Percentiles rank a stretch among this genome's conserved stretches.
phyloP scores from a whole-genome alignment of 495 filamentous ascomycete genomes.

The Neurospora terricola region DNA sequence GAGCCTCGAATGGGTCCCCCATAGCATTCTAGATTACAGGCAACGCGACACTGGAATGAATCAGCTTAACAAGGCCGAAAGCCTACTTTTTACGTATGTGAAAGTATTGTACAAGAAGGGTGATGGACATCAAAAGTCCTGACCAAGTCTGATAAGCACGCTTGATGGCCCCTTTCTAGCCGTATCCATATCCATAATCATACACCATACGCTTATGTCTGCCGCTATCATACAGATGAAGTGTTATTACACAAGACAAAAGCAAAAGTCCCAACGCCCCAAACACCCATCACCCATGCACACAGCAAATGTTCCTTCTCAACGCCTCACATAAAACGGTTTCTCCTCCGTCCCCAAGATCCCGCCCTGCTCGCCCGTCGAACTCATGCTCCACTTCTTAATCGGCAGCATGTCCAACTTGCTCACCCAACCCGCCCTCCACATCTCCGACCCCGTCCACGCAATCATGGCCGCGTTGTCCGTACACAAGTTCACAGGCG shows the following conservation, averaged over 20 bases:
- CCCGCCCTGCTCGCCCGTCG: constrained; percentile 40
- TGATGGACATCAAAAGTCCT: constrained; percentile 6
- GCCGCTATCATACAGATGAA: background rate
- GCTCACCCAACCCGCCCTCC: constrained; percentile 60
- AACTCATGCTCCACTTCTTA: constrained; percentile 73
- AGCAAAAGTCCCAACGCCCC: background rate
- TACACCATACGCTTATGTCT: background rate
- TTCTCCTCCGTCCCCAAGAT: constrained; percentile 36
- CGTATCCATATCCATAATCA: background rate
- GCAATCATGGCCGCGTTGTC: constrained; percentile 99
- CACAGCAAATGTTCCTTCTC: constrained; percentile 16
- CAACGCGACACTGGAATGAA: background rate
- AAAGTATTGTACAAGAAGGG: constrained; percentile 18
- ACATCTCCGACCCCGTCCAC: constrained; percentile 93
- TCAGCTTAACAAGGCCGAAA: background rate
- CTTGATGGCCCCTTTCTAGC: background rate
- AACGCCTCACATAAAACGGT: background rate
- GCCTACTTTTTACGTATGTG: constrained; percentile 1
- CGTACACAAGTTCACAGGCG: constrained; percentile 68
- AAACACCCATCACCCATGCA: background rate
- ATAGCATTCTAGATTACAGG: background rate
- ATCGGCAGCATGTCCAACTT: constrained; percentile 47
- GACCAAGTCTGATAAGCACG: constrained; percentile 1
- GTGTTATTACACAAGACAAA: background rate
- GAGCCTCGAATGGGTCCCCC: background rate